A percentile compares a stretch with the other conserved stretches of the same genome.
phyloP scores from a whole-genome alignment of 140 eudicot genomes.

The Stevia rebaudiana region DNA sequence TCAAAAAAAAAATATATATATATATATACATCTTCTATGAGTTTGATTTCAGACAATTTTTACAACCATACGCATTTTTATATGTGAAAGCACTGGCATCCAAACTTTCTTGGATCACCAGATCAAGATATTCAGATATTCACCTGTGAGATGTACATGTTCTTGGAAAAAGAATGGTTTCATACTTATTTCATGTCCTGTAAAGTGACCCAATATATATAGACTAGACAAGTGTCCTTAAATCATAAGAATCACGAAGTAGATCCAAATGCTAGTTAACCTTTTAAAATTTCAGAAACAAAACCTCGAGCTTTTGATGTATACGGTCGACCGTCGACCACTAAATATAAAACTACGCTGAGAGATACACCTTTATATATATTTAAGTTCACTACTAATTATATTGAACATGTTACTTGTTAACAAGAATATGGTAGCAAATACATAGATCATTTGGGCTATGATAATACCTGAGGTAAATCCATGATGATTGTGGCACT shows the following conservation, averaged over 20 bases:
- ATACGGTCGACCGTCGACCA: background rate
- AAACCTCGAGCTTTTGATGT: background rate
- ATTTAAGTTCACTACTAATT: background rate
- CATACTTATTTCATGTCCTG: background rate
- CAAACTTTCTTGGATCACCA: background rate
- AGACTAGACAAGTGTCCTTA: background rate
- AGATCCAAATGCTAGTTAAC: background rate
- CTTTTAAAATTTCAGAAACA: background rate
- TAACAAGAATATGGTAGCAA: background rate
- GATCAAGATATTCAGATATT: background rate
- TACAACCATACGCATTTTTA: background rate
- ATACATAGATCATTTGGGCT: background rate
- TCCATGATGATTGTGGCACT: constrained; percentile 9
- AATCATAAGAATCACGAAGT: background rate
- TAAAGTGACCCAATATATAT: background rate
- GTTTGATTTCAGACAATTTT: too few relatives aligned
- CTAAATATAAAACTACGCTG: background rate
- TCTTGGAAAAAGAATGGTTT: background rate
- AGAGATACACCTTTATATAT: background rate
- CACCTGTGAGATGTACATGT: background rate
- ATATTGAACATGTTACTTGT: too few relatives aligned
- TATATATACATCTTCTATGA: background rate
- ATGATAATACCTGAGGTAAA: constrained; percentile 13
- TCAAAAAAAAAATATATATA: too few relatives aligned
- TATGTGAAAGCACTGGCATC: background rate